phyloP scores from a whole-genome alignment of 2,329 filamentous ascomycete genomes.

The Cephalotrichum gorgonifer region DNA sequence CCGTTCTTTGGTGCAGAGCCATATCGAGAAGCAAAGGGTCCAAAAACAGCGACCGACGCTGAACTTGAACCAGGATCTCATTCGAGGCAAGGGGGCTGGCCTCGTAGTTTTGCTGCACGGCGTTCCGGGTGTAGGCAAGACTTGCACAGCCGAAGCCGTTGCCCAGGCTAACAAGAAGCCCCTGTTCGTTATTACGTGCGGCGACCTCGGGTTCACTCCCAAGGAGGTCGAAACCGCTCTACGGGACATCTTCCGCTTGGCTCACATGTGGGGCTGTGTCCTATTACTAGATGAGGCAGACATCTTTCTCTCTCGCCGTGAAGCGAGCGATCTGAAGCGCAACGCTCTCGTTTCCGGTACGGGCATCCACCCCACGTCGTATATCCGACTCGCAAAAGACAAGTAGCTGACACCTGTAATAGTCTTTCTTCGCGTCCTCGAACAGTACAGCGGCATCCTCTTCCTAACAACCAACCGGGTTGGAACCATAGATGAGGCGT shows the following conservation, averaged over 20 bases:
- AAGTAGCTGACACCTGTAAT: neutral
- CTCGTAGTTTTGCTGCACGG: conserved; percentile 35
- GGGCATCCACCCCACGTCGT: neutral
- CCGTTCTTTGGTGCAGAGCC: too few species aligned
- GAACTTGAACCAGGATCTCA: too few species aligned
- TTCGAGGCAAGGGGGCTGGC: conserved; percentile 33
- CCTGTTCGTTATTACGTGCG: conserved; percentile 37
- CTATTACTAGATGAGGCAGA: conserved; percentile 27
- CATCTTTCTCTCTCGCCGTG: conserved; percentile 21
- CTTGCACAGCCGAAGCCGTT: conserved; percentile 32
- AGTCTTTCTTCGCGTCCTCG: conserved; percentile 33
- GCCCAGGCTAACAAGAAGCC: conserved; percentile 30
- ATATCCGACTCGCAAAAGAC: neutral
- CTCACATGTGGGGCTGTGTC: conserved; percentile 26
- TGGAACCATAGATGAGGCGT: conserved; percentile 36
- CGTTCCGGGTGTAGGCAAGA: conserved; percentile 38
- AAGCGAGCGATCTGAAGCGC: conserved; percentile 18
- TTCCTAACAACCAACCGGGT: conserved; percentile 42
- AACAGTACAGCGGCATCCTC: conserved; percentile 35
- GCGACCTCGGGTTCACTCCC: conserved; percentile 32
- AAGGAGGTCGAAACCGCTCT: conserved; percentile 28
- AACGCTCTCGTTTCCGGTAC: conserved; percentile 24
- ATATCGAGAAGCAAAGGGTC: too few species aligned
- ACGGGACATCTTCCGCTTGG: conserved; percentile 30
- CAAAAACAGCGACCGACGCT: too few species aligned